Percentiles rank a stretch among this genome's conserved stretches.
phyloP scores from a whole-genome alignment of 768 basidiomycete genomes.

The Tephrocybe sp. region DNA sequence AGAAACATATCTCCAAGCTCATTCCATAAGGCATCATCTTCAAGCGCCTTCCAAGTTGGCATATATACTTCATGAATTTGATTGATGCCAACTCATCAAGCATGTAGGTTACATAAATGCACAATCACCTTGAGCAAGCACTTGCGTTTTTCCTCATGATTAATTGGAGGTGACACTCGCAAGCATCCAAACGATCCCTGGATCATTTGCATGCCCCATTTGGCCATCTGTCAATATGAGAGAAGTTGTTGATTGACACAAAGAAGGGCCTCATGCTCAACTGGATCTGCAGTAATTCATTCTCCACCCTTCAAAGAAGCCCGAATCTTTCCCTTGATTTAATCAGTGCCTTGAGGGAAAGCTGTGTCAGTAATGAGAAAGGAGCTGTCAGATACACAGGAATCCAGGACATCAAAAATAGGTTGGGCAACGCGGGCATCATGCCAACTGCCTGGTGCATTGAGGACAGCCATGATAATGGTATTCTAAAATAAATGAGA shows the following conservation, averaged over 20 bases:
- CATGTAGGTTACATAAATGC: constrained; percentile 32
- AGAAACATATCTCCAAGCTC: neutral
- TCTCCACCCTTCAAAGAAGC: constrained; percentile 27
- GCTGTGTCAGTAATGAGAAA: constrained; percentile 35
- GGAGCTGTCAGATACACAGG: constrained; percentile 26
- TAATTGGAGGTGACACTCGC: constrained; percentile 37
- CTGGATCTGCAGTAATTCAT: constrained; percentile 6
- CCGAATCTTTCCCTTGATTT: constrained; percentile 23
- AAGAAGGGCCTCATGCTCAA: neutral
- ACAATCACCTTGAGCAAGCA: constrained; percentile 36
- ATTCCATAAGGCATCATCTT: constrained; percentile 1
- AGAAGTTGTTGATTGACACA: constrained; percentile 28
- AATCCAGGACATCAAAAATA: constrained; percentile 25
- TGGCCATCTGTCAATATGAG: constrained; percentile 44
- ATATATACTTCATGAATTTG: constrained; percentile 34
- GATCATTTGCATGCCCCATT: constrained; percentile 48
- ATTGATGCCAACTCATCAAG: constrained; percentile 33
- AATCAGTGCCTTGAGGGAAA: constrained; percentile 22
- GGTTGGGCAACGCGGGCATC: constrained; percentile 31
- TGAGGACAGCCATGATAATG: constrained; percentile 31
- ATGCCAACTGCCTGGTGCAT: constrained; percentile 42
- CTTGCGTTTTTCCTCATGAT: too few relatives aligned
- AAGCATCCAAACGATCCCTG: constrained; percentile 47
- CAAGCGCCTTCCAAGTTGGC: constrained; percentile 1
- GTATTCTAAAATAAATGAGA: constrained; percentile 18